Evolutionary conservation across 768 basidiomycete species (phyloP).

Genomic region (Boletus edulis): DNA sequence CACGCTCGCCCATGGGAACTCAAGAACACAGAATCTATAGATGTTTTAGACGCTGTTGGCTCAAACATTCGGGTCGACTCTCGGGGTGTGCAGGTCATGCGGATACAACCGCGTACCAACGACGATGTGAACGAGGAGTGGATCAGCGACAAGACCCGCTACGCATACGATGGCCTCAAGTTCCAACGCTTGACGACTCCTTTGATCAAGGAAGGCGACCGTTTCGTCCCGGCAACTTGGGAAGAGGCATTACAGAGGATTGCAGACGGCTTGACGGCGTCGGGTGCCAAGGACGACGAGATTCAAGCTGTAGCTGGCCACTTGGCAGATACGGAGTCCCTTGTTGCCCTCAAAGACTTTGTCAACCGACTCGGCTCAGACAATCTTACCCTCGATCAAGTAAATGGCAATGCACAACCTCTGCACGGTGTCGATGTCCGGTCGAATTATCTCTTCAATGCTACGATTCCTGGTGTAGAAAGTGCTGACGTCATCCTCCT

Average conservation of each 20-base stretch:
- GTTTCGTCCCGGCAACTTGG: constrained; percentile 90
- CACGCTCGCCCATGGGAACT: constrained; percentile 98
- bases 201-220: constrained; percentile 85
- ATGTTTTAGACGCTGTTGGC: constrained; percentile 93
- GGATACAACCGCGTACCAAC: constrained; percentile 92
- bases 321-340: constrained; percentile 89
- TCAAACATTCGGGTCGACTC: constrained; percentile 97
- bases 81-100: constrained; percentile 94
- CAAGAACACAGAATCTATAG: constrained; percentile 95
- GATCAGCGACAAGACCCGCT: constrained; percentile 99
- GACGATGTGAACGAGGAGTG: constrained; percentile 99
- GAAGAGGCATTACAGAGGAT: constrained; percentile 81
- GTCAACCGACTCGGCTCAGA: constrained; percentile 93
- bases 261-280: constrained; percentile 69
- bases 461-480: constrained; percentile 87
- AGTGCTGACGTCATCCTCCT: constrained; percentile 90
- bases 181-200: constrained; percentile 96
- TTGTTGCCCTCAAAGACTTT: constrained; percentile 92
- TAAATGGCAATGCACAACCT: constrained; percentile 64
- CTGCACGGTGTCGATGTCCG: constrained; percentile 85
- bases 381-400: constrained; percentile 81
- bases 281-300: constrained; percentile 86
- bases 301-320: constrained; percentile 94
- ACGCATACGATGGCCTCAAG: constrained; percentile 91
- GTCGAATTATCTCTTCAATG: constrained; percentile 96